Evolutionary conservation across 2,329 filamentous ascomycete genomes (phyloP), one percentile per base, ranked within the genome.

Genomic region (Dothistroma pini): DNA sequence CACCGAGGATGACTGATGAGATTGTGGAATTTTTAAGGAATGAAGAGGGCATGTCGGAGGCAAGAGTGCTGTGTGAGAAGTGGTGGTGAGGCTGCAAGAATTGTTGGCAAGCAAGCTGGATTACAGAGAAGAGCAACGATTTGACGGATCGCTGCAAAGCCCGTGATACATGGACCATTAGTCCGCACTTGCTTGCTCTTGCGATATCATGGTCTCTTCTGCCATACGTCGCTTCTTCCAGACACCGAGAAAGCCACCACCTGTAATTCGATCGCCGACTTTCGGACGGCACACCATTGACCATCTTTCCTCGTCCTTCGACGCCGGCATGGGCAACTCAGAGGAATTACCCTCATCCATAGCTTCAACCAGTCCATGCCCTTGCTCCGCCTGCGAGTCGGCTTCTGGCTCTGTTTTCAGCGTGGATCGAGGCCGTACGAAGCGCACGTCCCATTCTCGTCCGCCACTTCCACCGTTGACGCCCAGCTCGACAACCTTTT

Each of bases 361-460:
- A 29, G 51, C 60, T 44, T 56, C 38, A 35, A 44, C n/a, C 16
- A n/a, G n/a, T 4, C 16, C 41, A 14, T 44, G 41, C 16, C 19
- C 56, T 14, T 54, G 19, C 47, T 32, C 52, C 32, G 19, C 38
- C 10, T 63, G 58, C 16, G 22, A 38, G 49, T 31, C 58, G 34
- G 41, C 57, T 29, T 34, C 56, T 14, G 47, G 49, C 29, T 14
- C 52, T 55, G 29, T 56, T 59, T 63, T 58, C 32, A 29, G 29
- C 31, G 29, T 58, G 54, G 74, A 75, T 59, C 76, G 74, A 19
- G 78, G 76, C 62, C 65, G 75, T 16, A 81, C 81, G 54, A 78
- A 77, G 66, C 84, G 80, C 19, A 89, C 79, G 71, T 88, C 86
- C 87, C 87, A 89, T 64, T 84, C 79, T 63, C 84, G 79, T 1